Evolutionary conservation across 2,329 filamentous ascomycete species (phyloP).

Genomic region (Ceratocystis smalleyi): DNA sequence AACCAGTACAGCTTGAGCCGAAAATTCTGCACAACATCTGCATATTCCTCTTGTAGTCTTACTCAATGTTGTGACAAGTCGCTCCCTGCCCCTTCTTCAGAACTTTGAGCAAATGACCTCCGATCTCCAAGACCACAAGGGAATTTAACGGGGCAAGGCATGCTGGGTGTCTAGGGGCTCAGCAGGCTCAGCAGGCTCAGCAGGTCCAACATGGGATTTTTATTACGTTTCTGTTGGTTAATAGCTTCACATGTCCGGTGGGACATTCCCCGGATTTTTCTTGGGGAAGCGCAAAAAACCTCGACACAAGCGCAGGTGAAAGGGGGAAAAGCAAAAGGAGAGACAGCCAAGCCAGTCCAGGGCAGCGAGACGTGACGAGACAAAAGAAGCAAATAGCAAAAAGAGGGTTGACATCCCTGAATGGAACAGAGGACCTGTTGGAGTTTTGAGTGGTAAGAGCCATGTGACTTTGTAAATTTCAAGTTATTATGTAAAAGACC

Average conservation of each 20-base stretch:
- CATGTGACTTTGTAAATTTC: background rate
- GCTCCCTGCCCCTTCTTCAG: too few relatives aligned
- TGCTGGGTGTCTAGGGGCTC: background rate
- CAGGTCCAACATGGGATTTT: background rate
- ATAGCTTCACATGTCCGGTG: conserved; percentile 6
- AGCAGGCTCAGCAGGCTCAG: too few relatives aligned
- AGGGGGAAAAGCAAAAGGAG: background rate
- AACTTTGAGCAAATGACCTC: too few relatives aligned
- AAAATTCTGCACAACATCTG: too few relatives aligned
- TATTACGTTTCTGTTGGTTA: conserved; percentile 15
- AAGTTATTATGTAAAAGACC: background rate
- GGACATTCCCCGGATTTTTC: conserved; percentile 11
- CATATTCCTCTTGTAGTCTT: too few relatives aligned
- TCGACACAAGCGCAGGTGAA: background rate
- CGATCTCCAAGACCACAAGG: too few relatives aligned
- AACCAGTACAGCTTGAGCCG: too few relatives aligned
- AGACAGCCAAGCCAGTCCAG: background rate
- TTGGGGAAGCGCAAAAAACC: conserved; percentile 5
- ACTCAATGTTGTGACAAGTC: too few relatives aligned
- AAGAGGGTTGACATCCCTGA: background rate
- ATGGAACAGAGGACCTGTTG: background rate
- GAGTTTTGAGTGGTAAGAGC: background rate
- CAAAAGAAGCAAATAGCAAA: background rate
- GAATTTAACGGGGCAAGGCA: background rate
- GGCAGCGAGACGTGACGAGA: background rate